Evolutionary conservation across 2,329 filamentous ascomycete species (phyloP).

Genomic region (Leptographium procerum): DNA sequence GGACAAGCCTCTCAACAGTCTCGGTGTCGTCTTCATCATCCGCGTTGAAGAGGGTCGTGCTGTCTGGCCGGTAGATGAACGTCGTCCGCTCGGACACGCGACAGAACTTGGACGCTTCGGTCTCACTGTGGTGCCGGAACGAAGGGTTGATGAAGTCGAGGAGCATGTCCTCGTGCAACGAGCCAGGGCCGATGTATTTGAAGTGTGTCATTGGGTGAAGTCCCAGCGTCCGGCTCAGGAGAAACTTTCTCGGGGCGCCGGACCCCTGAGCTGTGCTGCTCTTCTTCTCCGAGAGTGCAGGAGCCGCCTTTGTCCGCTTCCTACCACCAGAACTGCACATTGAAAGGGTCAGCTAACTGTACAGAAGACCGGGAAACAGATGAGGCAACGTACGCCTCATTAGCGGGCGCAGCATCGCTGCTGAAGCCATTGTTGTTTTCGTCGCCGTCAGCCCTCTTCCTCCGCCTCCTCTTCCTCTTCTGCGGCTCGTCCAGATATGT

Average conservation of each 20-base stretch:
- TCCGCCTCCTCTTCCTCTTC: slow-evolving; percentile 22
- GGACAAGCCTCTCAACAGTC: slow-evolving; percentile 56
- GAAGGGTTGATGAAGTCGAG: slow-evolving; percentile 11
- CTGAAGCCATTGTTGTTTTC: not conserved
- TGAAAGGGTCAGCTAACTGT: too few relatives aligned
- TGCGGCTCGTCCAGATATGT: slow-evolving; percentile 53
- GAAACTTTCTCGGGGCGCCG: slow-evolving; percentile 7
- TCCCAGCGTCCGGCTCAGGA: slow-evolving; percentile 35
- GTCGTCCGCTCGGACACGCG: slow-evolving; percentile 12
- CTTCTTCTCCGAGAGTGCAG: not conserved
- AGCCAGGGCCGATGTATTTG: slow-evolving; percentile 46
- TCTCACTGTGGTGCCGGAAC: not conserved
- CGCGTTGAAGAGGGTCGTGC: slow-evolving; percentile 12
- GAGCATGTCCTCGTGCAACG: slow-evolving; percentile 14
- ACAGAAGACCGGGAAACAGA: too few relatives aligned
- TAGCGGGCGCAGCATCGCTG: not conserved
- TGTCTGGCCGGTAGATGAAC: slow-evolving; percentile 14
- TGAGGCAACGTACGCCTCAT: not conserved
- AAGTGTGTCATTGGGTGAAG: slow-evolving; percentile 47
- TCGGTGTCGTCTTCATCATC: not conserved
- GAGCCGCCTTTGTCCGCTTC: not conserved
- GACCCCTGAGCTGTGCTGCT: not conserved
- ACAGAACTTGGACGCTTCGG: slow-evolving; percentile 13
- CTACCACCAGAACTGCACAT: not conserved
- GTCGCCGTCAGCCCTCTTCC: too few relatives aligned